Conservation (phyloP, 1,139 yeast species). For the Blastobotrys apis region DNA sequence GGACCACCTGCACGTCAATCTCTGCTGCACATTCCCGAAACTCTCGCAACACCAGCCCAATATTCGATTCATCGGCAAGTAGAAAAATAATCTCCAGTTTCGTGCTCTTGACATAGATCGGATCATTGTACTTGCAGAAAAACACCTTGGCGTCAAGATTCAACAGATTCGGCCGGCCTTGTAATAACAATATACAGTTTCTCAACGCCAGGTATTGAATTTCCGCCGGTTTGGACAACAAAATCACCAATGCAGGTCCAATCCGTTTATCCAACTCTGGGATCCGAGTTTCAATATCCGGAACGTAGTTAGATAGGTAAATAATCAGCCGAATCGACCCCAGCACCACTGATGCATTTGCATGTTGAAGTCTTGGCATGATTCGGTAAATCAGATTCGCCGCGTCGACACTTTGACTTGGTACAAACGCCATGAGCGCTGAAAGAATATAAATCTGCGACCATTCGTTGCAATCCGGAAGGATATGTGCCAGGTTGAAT, state of each 20-base stretch:
- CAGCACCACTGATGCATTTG: slow-evolving; percentile 75
- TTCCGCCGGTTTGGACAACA: slow-evolving; percentile 76
- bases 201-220: slow-evolving; percentile 77
- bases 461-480: slow-evolving; percentile 72
- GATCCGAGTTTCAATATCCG: slow-evolving; percentile 36
- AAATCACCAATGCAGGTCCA: slow-evolving; percentile 66
- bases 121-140: slow-evolving; percentile 80
- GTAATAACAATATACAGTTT: slow-evolving; percentile 69
- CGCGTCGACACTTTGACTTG: slow-evolving; percentile 64
- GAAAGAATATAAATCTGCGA: slow-evolving; percentile 67
- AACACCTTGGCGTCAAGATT: slow-evolving; percentile 69
- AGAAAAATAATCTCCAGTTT: slow-evolving; percentile 82
- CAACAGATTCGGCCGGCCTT: slow-evolving; percentile 61
- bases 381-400: slow-evolving; percentile 60
- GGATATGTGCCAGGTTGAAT: slow-evolving; percentile 44
- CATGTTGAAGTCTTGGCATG: slow-evolving; percentile 73
- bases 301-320: slow-evolving; percentile 67
- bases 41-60: slow-evolving; percentile 63
- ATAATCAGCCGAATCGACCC: slow-evolving; percentile 70
- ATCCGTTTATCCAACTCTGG: slow-evolving; percentile 57
- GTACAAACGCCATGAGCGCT: slow-evolving; percentile 66
- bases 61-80: slow-evolving; percentile 63
- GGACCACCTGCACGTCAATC: slow-evolving; percentile 77
- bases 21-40: slow-evolving; percentile 83
- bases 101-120: slow-evolving; percentile 83